phyloP scores from a whole-genome alignment of 306 rosid species.

The Cucumis sativus region Cucumber_9930_V3 NC_026660.2:23136001-23136500 shows the following conservation, averaged over 20 bases:
- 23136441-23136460: too few species aligned
- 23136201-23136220: slow-evolving; percentile 92
- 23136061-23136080: too few species aligned
- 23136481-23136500: too few species aligned
- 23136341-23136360: not conserved
- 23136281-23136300: not conserved
- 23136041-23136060: too few species aligned
- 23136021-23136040: too few species aligned
- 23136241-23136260: slow-evolving; percentile 88
- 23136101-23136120: too few species aligned
- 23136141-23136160: not conserved
- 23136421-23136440: too few species aligned
- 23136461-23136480: too few species aligned
- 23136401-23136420: too few species aligned
- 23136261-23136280: slow-evolving; percentile 21
- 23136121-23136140: not conserved
- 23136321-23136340: not conserved
- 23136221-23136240: slow-evolving; percentile 82
- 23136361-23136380: not conserved
- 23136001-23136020: too few species aligned
- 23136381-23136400: not conserved
- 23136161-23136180: slow-evolving; percentile 12
- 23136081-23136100: too few species aligned
- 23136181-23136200: slow-evolving; percentile 73
- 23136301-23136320: not conserved